Conservation (phyloP, 2,329 filamentous ascomycete genomes). For the Coniochaeta sp. region DNA sequence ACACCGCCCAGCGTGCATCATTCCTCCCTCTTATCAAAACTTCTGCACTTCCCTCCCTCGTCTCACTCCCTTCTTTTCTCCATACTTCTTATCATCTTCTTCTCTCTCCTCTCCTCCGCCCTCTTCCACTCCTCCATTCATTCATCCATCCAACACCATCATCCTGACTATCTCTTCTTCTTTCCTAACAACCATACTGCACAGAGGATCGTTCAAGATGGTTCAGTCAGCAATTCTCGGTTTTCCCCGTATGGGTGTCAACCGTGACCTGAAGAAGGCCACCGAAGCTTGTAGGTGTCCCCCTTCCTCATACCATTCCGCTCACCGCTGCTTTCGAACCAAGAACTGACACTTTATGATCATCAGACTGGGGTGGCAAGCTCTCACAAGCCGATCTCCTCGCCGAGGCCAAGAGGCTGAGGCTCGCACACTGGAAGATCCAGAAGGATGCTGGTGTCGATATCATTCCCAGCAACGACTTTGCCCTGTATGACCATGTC, state of each 20-base stretch:
- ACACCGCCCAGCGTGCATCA: background rate
- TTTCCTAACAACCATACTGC: conserved; percentile 5
- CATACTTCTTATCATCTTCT: conserved; percentile 3
- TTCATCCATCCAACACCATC: conserved; percentile 5
- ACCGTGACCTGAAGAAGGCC: conserved; percentile 99
- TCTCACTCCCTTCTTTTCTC: conserved; percentile 1
- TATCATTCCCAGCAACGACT: conserved; percentile 98
- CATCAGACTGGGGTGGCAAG: conserved; percentile 76
- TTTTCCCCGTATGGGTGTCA: conserved; percentile 96
- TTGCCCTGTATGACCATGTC: conserved; percentile 97
- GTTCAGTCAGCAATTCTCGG: conserved; percentile 63
- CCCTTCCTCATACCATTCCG: background rate
- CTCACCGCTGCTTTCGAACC: conserved; percentile 9
- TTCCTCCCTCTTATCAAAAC: background rate
- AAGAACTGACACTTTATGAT: conserved; percentile 13
- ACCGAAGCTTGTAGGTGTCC: conserved; percentile 75
- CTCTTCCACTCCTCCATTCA: background rate
- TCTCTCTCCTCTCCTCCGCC: conserved; percentile 1
- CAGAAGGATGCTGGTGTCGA: conserved; percentile 98
- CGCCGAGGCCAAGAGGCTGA: conserved; percentile 91
- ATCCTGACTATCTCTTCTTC: conserved; percentile 7
- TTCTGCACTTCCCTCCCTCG: background rate
- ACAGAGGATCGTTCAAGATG: conserved; percentile 28
- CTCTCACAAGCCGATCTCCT: conserved; percentile 86
- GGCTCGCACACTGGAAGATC: conserved; percentile 97